Evolutionary conservation across 345 rosid genomes (phyloP).

Genomic region (Bruguiera gymnorhiza): DNA sequence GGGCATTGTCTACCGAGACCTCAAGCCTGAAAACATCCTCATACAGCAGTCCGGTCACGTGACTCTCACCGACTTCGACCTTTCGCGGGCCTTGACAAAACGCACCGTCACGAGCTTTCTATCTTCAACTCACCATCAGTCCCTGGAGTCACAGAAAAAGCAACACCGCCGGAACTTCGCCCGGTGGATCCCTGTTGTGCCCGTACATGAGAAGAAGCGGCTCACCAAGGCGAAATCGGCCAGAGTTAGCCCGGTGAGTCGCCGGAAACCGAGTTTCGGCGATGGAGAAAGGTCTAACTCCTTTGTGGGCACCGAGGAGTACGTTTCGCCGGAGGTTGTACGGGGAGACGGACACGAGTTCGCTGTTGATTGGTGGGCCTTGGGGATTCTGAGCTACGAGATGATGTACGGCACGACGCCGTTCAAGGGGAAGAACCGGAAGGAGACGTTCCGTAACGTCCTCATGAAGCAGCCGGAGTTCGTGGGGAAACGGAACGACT

Average conservation of each 20-base stretch:
- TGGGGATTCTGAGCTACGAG: constrained; percentile 75
- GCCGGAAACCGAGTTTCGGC: constrained; percentile 55
- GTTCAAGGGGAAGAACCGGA: constrained; percentile 67
- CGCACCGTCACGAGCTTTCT: constrained; percentile 12
- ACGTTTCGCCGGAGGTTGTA: constrained; percentile 87
- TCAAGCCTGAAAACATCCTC: constrained; percentile 86
- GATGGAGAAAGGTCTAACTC: constrained; percentile 71
- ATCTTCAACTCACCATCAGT: not conserved
- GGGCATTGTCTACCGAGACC: constrained; percentile 80
- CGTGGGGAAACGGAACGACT: constrained; percentile 51
- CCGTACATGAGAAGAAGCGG: constrained; percentile 21
- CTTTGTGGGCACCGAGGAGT: constrained; percentile 92
- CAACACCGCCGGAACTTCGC: constrained; percentile 25
- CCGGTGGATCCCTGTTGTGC: constrained; percentile 37
- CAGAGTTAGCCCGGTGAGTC: constrained; percentile 76
- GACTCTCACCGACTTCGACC: constrained; percentile 93
- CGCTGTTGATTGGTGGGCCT: constrained; percentile 98
- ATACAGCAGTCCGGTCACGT: constrained; percentile 82
- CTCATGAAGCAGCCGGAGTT: constrained; percentile 56
- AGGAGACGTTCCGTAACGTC: constrained; percentile 79
- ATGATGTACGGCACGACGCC: constrained; percentile 85
- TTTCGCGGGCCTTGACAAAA: constrained; percentile 53
- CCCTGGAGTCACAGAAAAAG: not conserved
- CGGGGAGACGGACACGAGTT: constrained; percentile 86
- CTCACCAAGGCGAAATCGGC: constrained; percentile 67